Conservation (phyloP, 208 protist genomes). For the Acanthamoeba healyi region DNA sequence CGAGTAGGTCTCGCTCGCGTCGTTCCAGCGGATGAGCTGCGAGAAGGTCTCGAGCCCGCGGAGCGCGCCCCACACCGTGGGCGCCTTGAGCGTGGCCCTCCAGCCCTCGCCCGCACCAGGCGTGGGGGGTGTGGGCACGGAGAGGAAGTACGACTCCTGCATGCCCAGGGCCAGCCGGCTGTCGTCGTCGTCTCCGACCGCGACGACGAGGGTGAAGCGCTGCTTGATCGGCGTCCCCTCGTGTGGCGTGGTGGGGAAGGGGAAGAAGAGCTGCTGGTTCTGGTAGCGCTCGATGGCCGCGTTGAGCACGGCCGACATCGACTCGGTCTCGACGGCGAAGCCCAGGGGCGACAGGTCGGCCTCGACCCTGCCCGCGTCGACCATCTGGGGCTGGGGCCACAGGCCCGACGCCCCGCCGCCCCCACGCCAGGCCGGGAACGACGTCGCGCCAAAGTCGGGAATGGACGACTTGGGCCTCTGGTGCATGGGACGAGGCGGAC, state of each 20-base stretch:
- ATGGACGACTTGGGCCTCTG: background rate
- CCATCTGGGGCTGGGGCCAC: slow-evolving; percentile 25
- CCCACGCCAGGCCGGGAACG: background rate
- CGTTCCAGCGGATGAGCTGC: slow-evolving; percentile 38
- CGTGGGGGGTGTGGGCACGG: background rate
- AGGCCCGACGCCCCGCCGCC: background rate
- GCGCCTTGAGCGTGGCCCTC: background rate
- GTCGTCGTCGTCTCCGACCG: background rate
- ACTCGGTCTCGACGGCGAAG: background rate
- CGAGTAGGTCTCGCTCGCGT: background rate
- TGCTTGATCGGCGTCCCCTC: background rate
- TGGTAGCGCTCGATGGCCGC: slow-evolving; percentile 1
- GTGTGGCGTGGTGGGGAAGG: background rate
- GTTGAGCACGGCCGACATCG: slow-evolving; percentile 3
- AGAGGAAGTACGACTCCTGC: slow-evolving; percentile 12
- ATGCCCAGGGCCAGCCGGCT: background rate
- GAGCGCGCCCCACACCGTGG: slow-evolving; percentile 30
- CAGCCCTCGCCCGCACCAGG: background rate
- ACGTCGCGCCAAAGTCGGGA: background rate
- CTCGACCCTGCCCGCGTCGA: background rate
- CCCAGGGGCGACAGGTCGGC: background rate
- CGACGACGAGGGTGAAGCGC: background rate
- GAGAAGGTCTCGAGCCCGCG: slow-evolving; percentile 69
- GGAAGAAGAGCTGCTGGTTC: background rate
- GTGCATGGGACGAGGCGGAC: background rate